Conservation (phyloP, 345 rosid species). For the Citrus sp. region DNA sequence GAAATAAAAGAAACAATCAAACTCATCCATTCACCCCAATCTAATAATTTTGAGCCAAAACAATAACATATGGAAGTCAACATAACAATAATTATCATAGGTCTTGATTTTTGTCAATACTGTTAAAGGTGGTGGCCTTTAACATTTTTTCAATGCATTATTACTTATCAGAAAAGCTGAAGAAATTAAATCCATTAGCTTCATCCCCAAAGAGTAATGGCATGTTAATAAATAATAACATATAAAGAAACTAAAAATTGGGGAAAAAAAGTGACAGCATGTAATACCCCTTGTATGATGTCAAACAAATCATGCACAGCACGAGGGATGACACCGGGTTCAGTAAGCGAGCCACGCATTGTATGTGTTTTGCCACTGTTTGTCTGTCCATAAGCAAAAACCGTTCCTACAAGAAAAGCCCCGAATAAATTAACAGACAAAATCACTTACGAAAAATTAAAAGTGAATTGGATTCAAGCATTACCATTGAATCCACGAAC, state of each 20-base stretch:
- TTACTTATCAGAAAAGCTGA: neutral
- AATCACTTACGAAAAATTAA: neutral
- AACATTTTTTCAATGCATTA: neutral
- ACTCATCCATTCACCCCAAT: neutral
- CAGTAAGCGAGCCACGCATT: slow-evolving; percentile 77
- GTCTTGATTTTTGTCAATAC: neutral
- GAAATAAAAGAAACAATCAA: slow-evolving; percentile 5
- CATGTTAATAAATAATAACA: neutral
- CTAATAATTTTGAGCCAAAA: neutral
- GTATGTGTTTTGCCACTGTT: slow-evolving; percentile 96
- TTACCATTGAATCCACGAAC: slow-evolving; percentile 93
- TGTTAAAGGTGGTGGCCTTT: neutral
- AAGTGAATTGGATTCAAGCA: neutral
- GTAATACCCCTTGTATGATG: slow-evolving; percentile 58
- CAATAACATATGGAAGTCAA: neutral
- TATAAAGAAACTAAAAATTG: neutral
- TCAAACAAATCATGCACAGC: slow-evolving; percentile 73
- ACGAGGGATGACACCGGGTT: slow-evolving; percentile 87
- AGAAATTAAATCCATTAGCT: neutral
- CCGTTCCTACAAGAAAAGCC: slow-evolving; percentile 55
- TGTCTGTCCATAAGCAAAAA: slow-evolving; percentile 96
- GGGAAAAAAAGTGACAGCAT: neutral
- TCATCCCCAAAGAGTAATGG: neutral
- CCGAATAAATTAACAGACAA: neutral
- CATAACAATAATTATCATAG: neutral